phyloP scores from a whole-genome alignment of 2,329 filamentous ascomycete genomes.

The Neurospora crassa region DNA sequence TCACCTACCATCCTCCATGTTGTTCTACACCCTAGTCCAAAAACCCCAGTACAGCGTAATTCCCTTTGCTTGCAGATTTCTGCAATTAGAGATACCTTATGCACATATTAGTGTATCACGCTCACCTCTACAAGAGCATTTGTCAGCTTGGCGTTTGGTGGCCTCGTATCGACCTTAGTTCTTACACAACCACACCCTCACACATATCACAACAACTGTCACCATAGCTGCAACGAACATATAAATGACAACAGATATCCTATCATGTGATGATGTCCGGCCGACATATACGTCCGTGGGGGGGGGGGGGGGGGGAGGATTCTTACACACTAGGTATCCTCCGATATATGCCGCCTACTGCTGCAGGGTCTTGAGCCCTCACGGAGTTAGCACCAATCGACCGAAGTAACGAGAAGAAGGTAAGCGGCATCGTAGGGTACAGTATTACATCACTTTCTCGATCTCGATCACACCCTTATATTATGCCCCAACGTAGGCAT shows the following conservation, averaged over 20 bases:
- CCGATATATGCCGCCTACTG: neutral
- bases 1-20: neutral
- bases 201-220: neutral
- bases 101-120: neutral
- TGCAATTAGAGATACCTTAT: neutral
- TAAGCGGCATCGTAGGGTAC: neutral
- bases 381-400: neutral
- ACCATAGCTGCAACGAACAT: neutral
- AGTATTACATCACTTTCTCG: neutral
- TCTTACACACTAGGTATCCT: neutral
- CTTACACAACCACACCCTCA: neutral
- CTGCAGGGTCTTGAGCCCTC: neutral
- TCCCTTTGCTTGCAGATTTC: neutral
- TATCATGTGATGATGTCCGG: neutral
- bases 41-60: neutral
- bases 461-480: neutral
- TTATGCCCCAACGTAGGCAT: neutral
- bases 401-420: neutral
- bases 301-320: neutral
- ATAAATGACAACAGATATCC: neutral
- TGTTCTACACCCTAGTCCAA: neutral
- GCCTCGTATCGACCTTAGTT: neutral
- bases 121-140: neutral
- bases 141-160: neutral
- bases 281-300: neutral